Base-by-base conservation (phyloP, 2,329 filamentous ascomycete species). In the Trichophyton verrucosum region DNA sequence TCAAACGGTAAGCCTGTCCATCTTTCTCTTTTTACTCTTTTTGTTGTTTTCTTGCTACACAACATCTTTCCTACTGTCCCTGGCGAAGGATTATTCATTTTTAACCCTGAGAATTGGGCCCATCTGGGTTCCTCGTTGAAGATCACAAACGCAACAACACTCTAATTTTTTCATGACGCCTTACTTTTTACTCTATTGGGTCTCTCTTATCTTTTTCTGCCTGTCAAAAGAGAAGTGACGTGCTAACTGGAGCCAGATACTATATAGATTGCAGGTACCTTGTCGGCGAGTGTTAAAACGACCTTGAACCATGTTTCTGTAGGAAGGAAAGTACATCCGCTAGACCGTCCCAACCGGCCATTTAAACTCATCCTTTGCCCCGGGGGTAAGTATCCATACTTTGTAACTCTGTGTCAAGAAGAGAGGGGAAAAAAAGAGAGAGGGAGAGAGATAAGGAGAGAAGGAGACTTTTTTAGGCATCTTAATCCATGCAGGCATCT, bases 131-230 rank as follows among this genome's bases (percentile, higher is more conserved):
- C 64, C 20, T 69, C 78, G 61, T 74, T 84, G 82, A 83, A 75
- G 81, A 84, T 72, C 66, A 74, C 78, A 79, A 80, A 80, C 83
- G 82, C 82, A 83, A 81, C 77, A 81, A 82, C 78, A 85, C 82
- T 86, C 82, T 86, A 85, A 85, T 86, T 86, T 86, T 85, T 86
- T 85, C 73, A 81, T 85, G 83, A 86, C 57, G 57, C 57, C 42
- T 47, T 30, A 30, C 6, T 15, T 27, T n/a, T 27, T n/a, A 44
- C 56, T 42, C 6, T 8, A n/a, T 24, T 36, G 13, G 13, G 3
- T 24, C 27, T 24, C 27, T 30, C 33, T 15, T 30, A 9, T 15
- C 13, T 56, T 27, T 27, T 15, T 33, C 7, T 24, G 7, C 13
- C 22, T 56, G 8, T 56, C 17, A n/a, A 13, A 5, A 22, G 30